Base-by-base conservation (phyloP, 805 yeast species). In the Starmerella sirachaensis region DNA sequence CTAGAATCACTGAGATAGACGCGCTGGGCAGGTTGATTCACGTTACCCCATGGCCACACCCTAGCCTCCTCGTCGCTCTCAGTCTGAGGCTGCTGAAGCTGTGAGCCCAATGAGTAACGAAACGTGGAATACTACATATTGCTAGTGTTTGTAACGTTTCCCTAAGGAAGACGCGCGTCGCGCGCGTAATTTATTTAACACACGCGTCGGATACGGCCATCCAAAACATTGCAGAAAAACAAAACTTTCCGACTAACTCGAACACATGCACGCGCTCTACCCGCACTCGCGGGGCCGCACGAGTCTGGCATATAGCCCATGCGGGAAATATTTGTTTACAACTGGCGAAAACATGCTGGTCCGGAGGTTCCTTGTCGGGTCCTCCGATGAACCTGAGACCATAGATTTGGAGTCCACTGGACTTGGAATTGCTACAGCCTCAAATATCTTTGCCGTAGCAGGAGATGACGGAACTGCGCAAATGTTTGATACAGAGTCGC, bases 401-500 rank as follows among this genome's bases (percentile, higher is more conserved):
- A 35, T 56, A 11, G 62, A 59, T 18, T 44, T 53, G 18, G 49
- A n/a, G 13, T 19, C 41, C 28, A 31, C 35, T 8, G 54, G 54
- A 18, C 36, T 46, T 12, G 50, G 49, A 12, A 39, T 60, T n/a
- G 55, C 55, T 3, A 43, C 51, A 6, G 41, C 53, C 12, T 30
- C 23, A 7, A 23, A 36, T 6, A 45, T 47, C n/a, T 51, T 69
- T 37, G 69, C 59, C 6, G 58, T 66, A 36, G 61, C 66, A 42
- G 59, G 68, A 12, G 65, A 63, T 24, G 68, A 65, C 50, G 73
- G 73, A 4, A 40, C 51, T 4, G 60, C 55, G 5, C 46, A 42
- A 17, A 32, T 60, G 33, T 59, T 46, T 40, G 50, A 54, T 18
- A 28, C 54, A n/a, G 61, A 54, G 13, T 20, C 31, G 16, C 19